Evolutionary conservation across 2,329 filamentous ascomycete genomes (phyloP), one percentile per base, ranked within the genome.

Genomic region (Catunica adiposa): DNA sequence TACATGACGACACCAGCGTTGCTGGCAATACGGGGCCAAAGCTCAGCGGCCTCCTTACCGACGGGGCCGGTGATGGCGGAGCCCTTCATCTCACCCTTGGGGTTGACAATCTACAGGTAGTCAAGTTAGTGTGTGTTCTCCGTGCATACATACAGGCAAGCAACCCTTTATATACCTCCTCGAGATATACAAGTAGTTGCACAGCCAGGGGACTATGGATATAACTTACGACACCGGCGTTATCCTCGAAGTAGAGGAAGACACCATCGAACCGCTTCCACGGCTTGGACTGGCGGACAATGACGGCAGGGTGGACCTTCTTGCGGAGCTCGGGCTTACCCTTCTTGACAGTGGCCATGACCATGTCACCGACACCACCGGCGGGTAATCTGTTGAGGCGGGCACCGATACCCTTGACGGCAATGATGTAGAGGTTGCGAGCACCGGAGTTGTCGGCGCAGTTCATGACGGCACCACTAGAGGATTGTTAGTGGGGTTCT

Each of bases 61-160:
- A 98, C 90, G 67, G 92, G 92, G 66, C 92, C 92, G 67, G 92
- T 98, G 73, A 98, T 98, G 73, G 92, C 92, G 63, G 89, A 96
- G 71, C 92, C 92, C 86, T 98, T 98, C 92, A 98, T 98, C 80
- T 98, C 92, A 78, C 92, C 92, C 86, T 98, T 98, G 75, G 90
- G 89, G 82, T 98, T 98, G 80, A 98, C 92, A 70, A 98, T 98
- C 86, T 92, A 69, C 31, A 40, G 46, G 22, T 25, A 20, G 26
- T 38, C 14, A 46, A 14, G 37, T 44, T 31, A 56, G 20, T n/a
- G n/a, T n/a, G 29, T 34, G 11, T 34, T 34, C 11, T 34, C 29
- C 29, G 11, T 34, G 5, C 29, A 5, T 5, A 34, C 11, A 34
- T 34, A 11, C n/a, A n/a, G n/a, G n/a, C n/a, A n/a, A n/a, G n/a